Percentiles rank a stretch among this genome's conserved stretches.
Evolutionary conservation across 2,329 filamentous ascomycete species (phyloP).

Genomic region (Mycosphaerella arachidis): DNA sequence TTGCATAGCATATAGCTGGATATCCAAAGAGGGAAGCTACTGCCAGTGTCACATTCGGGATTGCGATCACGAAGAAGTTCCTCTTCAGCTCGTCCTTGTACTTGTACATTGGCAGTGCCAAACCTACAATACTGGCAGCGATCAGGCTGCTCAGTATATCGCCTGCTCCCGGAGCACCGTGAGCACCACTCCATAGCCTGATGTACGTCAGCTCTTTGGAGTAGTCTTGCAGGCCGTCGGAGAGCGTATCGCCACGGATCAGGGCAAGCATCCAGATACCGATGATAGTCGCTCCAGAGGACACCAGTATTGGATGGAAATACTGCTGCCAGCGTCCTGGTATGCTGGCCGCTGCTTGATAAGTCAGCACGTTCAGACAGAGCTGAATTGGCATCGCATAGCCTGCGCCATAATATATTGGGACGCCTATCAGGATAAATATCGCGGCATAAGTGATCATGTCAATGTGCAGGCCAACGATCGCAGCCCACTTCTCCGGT

Average conservation of each 20-base stretch:
- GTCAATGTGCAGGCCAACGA: slow-evolving; percentile 35
- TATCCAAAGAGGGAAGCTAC: slow-evolving; percentile 55
- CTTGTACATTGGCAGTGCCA: slow-evolving; percentile 59
- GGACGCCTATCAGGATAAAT: slow-evolving; percentile 47
- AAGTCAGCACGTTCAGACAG: slow-evolving; percentile 50
- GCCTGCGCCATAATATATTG: slow-evolving; percentile 50
- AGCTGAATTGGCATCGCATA: slow-evolving; percentile 49
- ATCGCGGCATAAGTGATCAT: background rate
- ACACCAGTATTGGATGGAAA: slow-evolving; percentile 56
- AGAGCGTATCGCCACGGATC: slow-evolving; percentile 40
- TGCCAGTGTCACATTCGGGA: slow-evolving; percentile 51
- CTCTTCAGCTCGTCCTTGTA: slow-evolving; percentile 53
- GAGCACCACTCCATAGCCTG: slow-evolving; percentile 44
- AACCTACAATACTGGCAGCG: slow-evolving; percentile 55
- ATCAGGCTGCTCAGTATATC: slow-evolving; percentile 54
- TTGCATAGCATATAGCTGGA: slow-evolving; percentile 50
- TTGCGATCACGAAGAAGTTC: slow-evolving; percentile 48
- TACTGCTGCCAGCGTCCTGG: slow-evolving; percentile 49
- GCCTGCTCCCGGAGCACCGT: slow-evolving; percentile 49
- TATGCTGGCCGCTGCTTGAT: slow-evolving; percentile 48
- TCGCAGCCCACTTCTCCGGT: slow-evolving; percentile 50
- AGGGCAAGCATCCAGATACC: slow-evolving; percentile 52
- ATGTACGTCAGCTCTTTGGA: slow-evolving; percentile 52
- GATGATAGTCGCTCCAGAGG: slow-evolving; percentile 51
- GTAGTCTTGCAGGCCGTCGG: slow-evolving; percentile 45